phyloP scores from a whole-genome alignment of 805 yeast genomes.

The Kuraishia cidri region DNA sequence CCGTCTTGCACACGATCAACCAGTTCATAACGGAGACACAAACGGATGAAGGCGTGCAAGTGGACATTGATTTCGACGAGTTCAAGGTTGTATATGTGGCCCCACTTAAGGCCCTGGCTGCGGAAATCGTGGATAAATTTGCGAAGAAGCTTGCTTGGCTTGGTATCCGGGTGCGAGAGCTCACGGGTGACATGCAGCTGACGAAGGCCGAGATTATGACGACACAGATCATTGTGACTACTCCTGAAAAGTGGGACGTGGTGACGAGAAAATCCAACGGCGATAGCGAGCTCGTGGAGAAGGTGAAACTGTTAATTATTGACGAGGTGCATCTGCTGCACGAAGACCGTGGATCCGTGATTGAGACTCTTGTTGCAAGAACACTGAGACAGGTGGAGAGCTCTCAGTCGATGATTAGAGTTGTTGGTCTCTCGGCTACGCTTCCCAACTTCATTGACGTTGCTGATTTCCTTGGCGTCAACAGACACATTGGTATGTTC shows the following conservation, averaged over 20 bases:
- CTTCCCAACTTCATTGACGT: constrained; percentile 89
- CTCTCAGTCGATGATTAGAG: constrained; percentile 86
- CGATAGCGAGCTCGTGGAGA: constrained; percentile 75
- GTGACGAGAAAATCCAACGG: constrained; percentile 88
- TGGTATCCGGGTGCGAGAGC: constrained; percentile 78
- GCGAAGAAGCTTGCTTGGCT: constrained; percentile 71
- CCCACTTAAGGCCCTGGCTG: constrained; percentile 89
- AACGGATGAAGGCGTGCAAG: constrained; percentile 9
- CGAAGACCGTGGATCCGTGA: constrained; percentile 97
- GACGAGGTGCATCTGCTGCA: constrained; percentile 96
- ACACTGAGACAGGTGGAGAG: constrained; percentile 93
- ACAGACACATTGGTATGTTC: constrained; percentile 85
- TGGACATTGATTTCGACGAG: constrained; percentile 65
- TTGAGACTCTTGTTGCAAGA: constrained; percentile 90
- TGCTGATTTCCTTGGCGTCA: constrained; percentile 90
- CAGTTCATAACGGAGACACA: constrained; percentile 30
- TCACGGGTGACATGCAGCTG: constrained; percentile 94
- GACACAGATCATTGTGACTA: constrained; percentile 86
- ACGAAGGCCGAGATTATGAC: constrained; percentile 69
- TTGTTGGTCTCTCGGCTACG: constrained; percentile 92
- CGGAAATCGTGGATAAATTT: constrained; percentile 92
- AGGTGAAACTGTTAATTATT: constrained; percentile 78
- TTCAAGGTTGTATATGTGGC: constrained; percentile 92
- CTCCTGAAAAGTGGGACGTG: constrained; percentile 97
- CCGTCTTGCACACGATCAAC: constrained; percentile 54